These are phyloP conservation scores for Plasmopara halstedii DNA, from an alignment of 352 stramenopile genomes.

Conservation along the genomic window DNA sequence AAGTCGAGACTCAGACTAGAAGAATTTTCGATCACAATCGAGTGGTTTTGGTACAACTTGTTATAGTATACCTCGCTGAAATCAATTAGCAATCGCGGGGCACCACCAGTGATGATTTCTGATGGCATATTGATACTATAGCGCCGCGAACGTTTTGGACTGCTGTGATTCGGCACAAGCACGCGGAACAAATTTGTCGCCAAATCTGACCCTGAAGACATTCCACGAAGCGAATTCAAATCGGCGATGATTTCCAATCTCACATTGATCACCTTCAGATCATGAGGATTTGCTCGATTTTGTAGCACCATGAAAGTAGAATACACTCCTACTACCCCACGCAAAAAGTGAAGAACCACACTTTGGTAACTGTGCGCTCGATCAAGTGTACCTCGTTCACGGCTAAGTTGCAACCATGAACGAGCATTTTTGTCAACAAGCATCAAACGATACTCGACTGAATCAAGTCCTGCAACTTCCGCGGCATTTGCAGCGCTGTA, in stretches of 20 bases:
- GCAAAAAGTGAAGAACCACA: constrained; percentile 75
- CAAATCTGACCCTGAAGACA: constrained; percentile 63
- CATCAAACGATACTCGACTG: constrained; percentile 70
- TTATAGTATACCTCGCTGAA: constrained; percentile 85
- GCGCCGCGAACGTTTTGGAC: constrained; percentile 45
- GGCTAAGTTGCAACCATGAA: constrained; percentile 76
- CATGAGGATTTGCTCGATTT: constrained; percentile 70
- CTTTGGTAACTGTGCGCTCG: constrained; percentile 71
- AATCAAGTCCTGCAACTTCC: constrained; percentile 31
- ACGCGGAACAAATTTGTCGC: constrained; percentile 81
- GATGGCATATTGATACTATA: constrained; percentile 47
- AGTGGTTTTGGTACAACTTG: constrained; percentile 87
- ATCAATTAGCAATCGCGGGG: constrained; percentile 54
- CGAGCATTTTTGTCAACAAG: constrained; percentile 65
- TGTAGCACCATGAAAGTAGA: constrained; percentile 83
- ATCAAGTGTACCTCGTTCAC: constrained; percentile 71
- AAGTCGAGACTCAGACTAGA: constrained; percentile 81
- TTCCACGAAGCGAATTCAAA: constrained; percentile 72
- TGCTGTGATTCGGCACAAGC: constrained; percentile 68
- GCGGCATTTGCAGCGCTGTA: constrained; percentile 29
- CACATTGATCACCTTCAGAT: constrained; percentile 84
- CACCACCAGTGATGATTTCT: constrained; percentile 11
- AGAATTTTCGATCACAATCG: constrained; percentile 83
- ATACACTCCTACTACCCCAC: constrained; percentile 74
- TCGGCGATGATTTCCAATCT: constrained; percentile 82